Percentiles rank a stretch among this genome's conserved stretches.
These are phyloP conservation scores for Pythium guiyangense DNA, from an alignment of 352 stramenopile genomes.

Conservation along the genomic window DNA sequence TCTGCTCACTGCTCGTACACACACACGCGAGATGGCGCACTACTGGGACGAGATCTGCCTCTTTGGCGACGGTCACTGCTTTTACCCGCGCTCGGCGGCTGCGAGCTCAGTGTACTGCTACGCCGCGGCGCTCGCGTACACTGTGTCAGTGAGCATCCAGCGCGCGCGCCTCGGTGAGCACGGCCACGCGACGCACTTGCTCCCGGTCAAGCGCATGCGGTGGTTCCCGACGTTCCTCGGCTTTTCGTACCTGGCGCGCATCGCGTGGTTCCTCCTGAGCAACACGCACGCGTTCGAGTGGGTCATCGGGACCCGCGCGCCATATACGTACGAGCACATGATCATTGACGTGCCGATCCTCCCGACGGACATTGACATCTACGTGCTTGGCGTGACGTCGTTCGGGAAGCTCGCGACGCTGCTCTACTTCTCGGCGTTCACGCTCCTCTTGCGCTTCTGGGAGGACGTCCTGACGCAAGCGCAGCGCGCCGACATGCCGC, in stretches of 20 bases:
- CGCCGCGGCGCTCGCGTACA: constrained; percentile 58
- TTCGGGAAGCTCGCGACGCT: constrained; percentile 74
- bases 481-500: constrained; percentile 42
- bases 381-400: constrained; percentile 71
- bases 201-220: constrained; percentile 77
- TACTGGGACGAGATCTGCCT: constrained; percentile 50
- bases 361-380: constrained; percentile 77
- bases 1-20: too few species aligned
- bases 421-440: constrained; percentile 81
- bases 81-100: constrained; percentile 67
- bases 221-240: constrained; percentile 81
- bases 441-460: constrained; percentile 75
- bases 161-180: constrained; percentile 66
- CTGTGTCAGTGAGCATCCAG: constrained; percentile 70
- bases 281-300: constrained; percentile 82
- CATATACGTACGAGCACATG: constrained; percentile 69
- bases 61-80: constrained; percentile 70
- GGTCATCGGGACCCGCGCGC: constrained; percentile 39
- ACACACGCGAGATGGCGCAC: background rate
- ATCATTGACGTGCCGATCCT: constrained; percentile 64
- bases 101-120: constrained; percentile 68
- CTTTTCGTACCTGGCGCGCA: constrained; percentile 66
- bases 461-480: constrained; percentile 66
- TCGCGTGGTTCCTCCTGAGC: constrained; percentile 69
- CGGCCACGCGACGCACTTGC: constrained; percentile 74